Percentiles rank a stretch among this genome's conserved stretches.
Evolutionary conservation across 257 asterid genomes (phyloP).

Genomic region (Verbascum thapsus): DNA sequence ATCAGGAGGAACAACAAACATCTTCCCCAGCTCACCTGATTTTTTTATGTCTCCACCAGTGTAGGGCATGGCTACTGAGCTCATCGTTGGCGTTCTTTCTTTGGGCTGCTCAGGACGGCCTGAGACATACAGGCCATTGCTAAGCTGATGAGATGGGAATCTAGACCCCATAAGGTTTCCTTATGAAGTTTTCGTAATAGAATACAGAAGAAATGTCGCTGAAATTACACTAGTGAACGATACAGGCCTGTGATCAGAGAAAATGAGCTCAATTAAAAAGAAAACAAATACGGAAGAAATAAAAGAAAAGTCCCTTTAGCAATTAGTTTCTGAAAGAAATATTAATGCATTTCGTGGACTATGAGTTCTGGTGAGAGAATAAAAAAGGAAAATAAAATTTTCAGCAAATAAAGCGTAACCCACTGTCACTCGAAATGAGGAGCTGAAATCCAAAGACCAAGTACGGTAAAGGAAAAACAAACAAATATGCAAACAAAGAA

Average conservation of each 20-base stretch:
- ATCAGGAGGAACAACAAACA: slow-evolving; percentile 86
- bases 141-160: slow-evolving; percentile 93
- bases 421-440: too few relatives aligned
- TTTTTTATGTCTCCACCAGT: slow-evolving; percentile 92
- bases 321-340: slow-evolving; percentile 1
- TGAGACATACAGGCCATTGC: slow-evolving; percentile 86
- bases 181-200: slow-evolving; percentile 28
- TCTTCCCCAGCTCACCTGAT: slow-evolving; percentile 94
- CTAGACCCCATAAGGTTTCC: slow-evolving; percentile 74
- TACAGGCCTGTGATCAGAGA: slow-evolving; percentile 36
- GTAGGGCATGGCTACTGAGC: slow-evolving; percentile 86
- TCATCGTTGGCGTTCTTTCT: slow-evolving; percentile 70
- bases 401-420: too few relatives aligned
- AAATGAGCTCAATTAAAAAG: slow-evolving; percentile 31
- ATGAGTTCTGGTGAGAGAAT: too few relatives aligned
- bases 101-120: slow-evolving; percentile 93
- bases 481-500: slow-evolving; percentile 7
- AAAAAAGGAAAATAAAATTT: too few relatives aligned
- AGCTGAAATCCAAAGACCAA: too few relatives aligned
- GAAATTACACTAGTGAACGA: slow-evolving; percentile 22
- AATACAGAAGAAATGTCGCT: slow-evolving; percentile 21
- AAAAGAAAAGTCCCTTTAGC: background rate
- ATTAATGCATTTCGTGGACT: too few relatives aligned
- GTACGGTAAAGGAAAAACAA: slow-evolving; percentile 24
- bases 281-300: slow-evolving; percentile 24